A percentile compares a stretch with the other conserved stretches of the same genome.
These are phyloP conservation scores for Lathyrus oleraceus DNA, from an alignment of 306 rosid genomes.

Conservation along the genomic window DNA sequence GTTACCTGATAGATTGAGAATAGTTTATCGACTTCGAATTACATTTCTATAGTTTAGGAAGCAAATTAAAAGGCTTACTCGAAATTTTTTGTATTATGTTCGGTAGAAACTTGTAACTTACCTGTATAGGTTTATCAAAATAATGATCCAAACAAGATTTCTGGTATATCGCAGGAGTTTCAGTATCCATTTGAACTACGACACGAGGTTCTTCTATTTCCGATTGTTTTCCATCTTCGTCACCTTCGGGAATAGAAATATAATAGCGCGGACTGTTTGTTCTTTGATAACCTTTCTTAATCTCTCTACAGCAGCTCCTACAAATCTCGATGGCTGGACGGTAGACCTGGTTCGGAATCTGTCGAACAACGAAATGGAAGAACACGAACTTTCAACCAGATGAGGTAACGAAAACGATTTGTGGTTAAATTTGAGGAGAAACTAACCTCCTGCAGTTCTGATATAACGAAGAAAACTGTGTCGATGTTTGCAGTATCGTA, in stretches of 20 bases:
- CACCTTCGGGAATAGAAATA: constrained; percentile 52
- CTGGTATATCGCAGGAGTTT: constrained; percentile 68
- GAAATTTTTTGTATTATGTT: not conserved
- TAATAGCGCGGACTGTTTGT: constrained; percentile 69
- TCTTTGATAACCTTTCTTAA: constrained; percentile 75
- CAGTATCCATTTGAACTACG: constrained; percentile 95
- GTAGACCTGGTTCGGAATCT: constrained; percentile 69
- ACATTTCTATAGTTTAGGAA: not conserved
- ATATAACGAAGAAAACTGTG: constrained; percentile 69
- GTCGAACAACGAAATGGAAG: constrained; percentile 13
- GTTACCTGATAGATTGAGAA: constrained; percentile 49
- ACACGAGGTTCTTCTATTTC: constrained; percentile 55
- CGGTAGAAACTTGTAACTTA: constrained; percentile 38
- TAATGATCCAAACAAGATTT: constrained; percentile 82
- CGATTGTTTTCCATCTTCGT: constrained; percentile 45
- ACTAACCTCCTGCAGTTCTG: constrained; percentile 73
- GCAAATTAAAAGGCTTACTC: not conserved
- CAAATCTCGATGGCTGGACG: constrained; percentile 65
- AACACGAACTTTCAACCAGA: not conserved
- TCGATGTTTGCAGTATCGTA: constrained; percentile 73
- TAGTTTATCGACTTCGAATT: too few relatives aligned
- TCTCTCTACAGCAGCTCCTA: constrained; percentile 61
- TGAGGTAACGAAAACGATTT: not conserved
- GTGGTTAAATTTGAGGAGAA: not conserved
- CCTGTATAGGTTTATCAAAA: constrained; percentile 72